A percentile compares a stretch with the other conserved stretches of the same genome.
These are phyloP conservation scores for Blastomyces parvus DNA, from an alignment of 2,329 filamentous ascomycete species.

Conservation along the genomic window DNA sequence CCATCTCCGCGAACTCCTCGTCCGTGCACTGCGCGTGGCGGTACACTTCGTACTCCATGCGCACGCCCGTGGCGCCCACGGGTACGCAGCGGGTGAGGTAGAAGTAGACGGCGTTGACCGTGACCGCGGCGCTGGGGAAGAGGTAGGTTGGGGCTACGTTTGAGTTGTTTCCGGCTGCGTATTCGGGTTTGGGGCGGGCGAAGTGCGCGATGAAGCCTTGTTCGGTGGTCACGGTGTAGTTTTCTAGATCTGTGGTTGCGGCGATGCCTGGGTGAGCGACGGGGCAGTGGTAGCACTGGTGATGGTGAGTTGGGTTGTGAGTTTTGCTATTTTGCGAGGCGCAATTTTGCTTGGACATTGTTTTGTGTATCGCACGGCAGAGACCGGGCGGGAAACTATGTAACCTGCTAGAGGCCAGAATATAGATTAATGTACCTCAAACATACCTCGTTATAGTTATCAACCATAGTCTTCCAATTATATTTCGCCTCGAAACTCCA, in stretches of 20 bases:
- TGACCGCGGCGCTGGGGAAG: slow-evolving; percentile 26
- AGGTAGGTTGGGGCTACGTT: slow-evolving; percentile 28
- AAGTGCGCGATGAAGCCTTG: slow-evolving; percentile 44
- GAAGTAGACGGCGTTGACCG: slow-evolving; percentile 23
- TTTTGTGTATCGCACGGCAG: too few species aligned
- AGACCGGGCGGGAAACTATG: too few species aligned
- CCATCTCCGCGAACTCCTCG: slow-evolving; percentile 49
- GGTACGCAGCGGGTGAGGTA: slow-evolving; percentile 35
- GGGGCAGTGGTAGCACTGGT: slow-evolving; percentile 53
- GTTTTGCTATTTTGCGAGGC: background rate
- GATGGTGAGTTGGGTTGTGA: background rate
- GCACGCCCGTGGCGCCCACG: slow-evolving; percentile 40
- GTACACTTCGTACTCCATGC: slow-evolving; percentile 56
- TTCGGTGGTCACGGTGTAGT: slow-evolving; percentile 45
- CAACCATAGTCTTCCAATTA: slow-evolving; percentile 54
- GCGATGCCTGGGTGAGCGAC: slow-evolving; percentile 51
- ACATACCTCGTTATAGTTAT: slow-evolving; percentile 51
- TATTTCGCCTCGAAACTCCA: slow-evolving; percentile 50
- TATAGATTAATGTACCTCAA: background rate
- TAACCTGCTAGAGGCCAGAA: too few species aligned
- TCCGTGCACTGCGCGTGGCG: slow-evolving; percentile 52
- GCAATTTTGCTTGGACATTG: background rate
- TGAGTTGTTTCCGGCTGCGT: slow-evolving; percentile 38
- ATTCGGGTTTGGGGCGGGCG: slow-evolving; percentile 21
- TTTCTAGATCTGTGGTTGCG: slow-evolving; percentile 47